Evolutionary conservation across 768 basidiomycete species (phyloP).

Genomic region (Termitomyces titanicus): DNA sequence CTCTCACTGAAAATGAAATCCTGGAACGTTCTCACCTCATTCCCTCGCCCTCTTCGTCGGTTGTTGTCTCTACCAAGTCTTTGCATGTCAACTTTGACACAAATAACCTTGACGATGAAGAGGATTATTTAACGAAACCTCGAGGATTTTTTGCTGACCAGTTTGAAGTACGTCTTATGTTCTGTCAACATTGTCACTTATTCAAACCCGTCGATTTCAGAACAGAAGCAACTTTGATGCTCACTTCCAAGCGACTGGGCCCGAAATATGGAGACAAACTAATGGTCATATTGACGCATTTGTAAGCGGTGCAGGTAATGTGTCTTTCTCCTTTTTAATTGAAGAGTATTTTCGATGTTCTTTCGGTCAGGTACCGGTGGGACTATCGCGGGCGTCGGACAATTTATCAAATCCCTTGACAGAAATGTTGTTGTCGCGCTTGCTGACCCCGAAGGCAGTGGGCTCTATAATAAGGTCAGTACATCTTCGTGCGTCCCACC

Average conservation of each 20-base stretch:
- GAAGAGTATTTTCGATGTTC: neutral
- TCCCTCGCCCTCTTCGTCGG: conserved; percentile 41
- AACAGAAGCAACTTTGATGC: conserved; percentile 89
- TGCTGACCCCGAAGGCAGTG: conserved; percentile 92
- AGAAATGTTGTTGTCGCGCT: conserved; percentile 66
- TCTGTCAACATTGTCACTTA: neutral
- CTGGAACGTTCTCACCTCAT: conserved; percentile 26
- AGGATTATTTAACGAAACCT: conserved; percentile 47
- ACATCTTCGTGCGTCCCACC: neutral
- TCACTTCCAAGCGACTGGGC: conserved; percentile 86
- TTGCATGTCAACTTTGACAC: conserved; percentile 34
- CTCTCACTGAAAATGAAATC: conserved; percentile 19
- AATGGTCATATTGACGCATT: conserved; percentile 81
- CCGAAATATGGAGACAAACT: conserved; percentile 94
- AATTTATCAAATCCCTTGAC: conserved; percentile 74
- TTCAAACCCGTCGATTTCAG: conserved; percentile 27
- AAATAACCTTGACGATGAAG: conserved; percentile 31
- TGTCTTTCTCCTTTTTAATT: neutral
- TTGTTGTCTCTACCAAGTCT: conserved; percentile 52
- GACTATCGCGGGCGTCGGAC: conserved; percentile 84
- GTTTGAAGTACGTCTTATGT: conserved; percentile 56
- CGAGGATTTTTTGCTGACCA: conserved; percentile 95
- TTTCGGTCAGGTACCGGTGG: conserved; percentile 82
- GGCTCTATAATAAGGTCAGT: conserved; percentile 86
- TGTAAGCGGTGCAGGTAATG: conserved; percentile 81